Percentiles rank a stretch among this genome's conserved stretches.
Evolutionary conservation across 306 rosid genomes (phyloP).

Genomic region (Ammopiptanthus mongolicus): DNA sequence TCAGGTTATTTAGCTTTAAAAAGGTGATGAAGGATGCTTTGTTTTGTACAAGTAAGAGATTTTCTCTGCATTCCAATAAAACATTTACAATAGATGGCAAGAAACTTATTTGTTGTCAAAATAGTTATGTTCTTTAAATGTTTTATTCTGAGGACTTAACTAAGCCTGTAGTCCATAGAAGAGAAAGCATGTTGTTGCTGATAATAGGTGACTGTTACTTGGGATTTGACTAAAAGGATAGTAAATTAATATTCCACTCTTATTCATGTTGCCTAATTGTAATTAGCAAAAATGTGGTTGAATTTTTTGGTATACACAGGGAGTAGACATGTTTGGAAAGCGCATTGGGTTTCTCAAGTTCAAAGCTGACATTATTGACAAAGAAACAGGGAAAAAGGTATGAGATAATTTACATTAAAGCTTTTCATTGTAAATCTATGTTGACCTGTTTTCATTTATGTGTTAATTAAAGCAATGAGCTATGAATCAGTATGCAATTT

Average conservation of each 20-base stretch:
- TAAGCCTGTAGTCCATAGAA: not conserved
- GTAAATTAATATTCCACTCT: not conserved
- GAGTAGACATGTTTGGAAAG: conserved; percentile 89
- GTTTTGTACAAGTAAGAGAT: not conserved
- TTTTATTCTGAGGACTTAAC: not conserved
- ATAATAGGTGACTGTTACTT: not conserved
- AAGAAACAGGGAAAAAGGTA: conserved; percentile 75
- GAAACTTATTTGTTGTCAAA: not conserved
- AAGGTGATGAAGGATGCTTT: not conserved
- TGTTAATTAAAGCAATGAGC: not conserved
- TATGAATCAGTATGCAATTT: not conserved
- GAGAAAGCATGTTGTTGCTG: not conserved
- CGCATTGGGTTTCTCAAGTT: conserved; percentile 86
- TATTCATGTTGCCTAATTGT: not conserved
- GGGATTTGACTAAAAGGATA: not conserved
- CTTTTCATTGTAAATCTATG: not conserved
- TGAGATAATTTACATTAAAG: not conserved
- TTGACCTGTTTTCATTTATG: not conserved
- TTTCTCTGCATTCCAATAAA: not conserved
- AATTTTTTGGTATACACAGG: conserved; percentile 37
- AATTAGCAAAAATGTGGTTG: not conserved
- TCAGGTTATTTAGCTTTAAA: not conserved
- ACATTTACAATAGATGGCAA: not conserved
- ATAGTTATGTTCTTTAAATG: not conserved
- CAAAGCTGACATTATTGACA: conserved; percentile 74